Evolutionary conservation across 768 basidiomycete genomes (phyloP).

Genomic region (Pleurotus giganteus): DNA sequence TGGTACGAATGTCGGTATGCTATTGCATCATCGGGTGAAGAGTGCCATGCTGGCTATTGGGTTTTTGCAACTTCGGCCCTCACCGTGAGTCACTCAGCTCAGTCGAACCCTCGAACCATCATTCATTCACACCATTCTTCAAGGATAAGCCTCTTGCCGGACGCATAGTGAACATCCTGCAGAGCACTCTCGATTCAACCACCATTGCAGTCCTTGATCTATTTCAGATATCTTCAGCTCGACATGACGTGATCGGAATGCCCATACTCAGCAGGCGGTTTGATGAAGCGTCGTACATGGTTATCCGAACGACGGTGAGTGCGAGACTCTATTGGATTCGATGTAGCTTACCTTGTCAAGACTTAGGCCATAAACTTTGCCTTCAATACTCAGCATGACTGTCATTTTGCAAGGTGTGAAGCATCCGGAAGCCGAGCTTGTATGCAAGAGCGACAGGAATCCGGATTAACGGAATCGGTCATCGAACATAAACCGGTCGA

Average conservation of each 20-base stretch:
- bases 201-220: conserved; percentile 16
- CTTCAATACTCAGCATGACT: conserved; percentile 20
- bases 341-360: neutral
- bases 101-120: too few relatives aligned
- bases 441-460: conserved; percentile 17
- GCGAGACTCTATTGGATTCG: neutral
- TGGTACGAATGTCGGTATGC: conserved; percentile 8
- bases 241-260: conserved; percentile 15
- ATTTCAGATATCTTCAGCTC: conserved; percentile 11
- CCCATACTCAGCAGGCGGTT: conserved; percentile 11
- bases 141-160: too few relatives aligned
- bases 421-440: conserved; percentile 9
- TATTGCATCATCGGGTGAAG: conserved; percentile 17
- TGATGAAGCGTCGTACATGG: conserved; percentile 5
- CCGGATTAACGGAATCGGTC: neutral
- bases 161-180: conserved; percentile 18
- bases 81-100: too few relatives aligned
- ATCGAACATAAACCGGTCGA: conserved; percentile 20
- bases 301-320: neutral
- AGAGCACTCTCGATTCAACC: neutral
- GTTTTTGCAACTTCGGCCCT: conserved; percentile 21
- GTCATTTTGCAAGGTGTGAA: conserved; percentile 13
- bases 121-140: too few relatives aligned
- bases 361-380: conserved; percentile 11
- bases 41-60: conserved; percentile 21